Evolutionary conservation across 2,329 filamentous ascomycete species (phyloP), one percentile per base, ranked within the genome.

Genomic region (Calonectria crousiana): DNA sequence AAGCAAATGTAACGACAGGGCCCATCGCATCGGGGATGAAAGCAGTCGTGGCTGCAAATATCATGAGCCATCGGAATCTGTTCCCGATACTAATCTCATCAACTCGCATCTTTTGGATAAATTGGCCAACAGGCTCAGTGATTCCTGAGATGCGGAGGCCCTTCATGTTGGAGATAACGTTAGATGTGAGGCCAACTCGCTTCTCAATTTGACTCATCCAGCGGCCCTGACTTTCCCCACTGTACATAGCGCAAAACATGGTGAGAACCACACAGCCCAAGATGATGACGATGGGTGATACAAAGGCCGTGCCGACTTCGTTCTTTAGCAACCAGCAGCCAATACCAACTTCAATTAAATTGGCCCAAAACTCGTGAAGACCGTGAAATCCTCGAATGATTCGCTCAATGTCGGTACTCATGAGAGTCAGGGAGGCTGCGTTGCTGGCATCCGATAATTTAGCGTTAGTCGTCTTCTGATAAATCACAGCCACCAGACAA

Each of bases 271-370:
- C 41, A 14, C 78, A 68, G 41, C 71, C 65, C 13, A 75, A 26
- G 9, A 78, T 71, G 28, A 87, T 85, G 6, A 84, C 84, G 18
- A 90, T 83, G 0, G 89, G 88, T 0, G 87, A 85, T 0, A 85
- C 80, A 65, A 87, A 90, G 0, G 87, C 87, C 0, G 83, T 81
- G 0, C 89, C 88, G 2, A 90, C 77, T 68, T 88, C 83, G 9
- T 76, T 78, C 38, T 88, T 82, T 1, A 90, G 81, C 0, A 90
- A 81, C 78, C 84, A 90, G 44, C 84, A 83, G 0, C 84, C 85
- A 9, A 90, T 66, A 10, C 74, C 84, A 18, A 86, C 83, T 74
- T 89, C 84, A 3, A 86, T 75, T 0, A 82, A n/a, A 34, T 79
- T 78, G 2, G 84, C 83, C 84, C 84, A 86, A 9, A 82, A 74